Percentiles rank a stretch among this genome's conserved stretches.
These are phyloP conservation scores for Colletotrichum tamarilloi DNA, from an alignment of 2,329 filamentous ascomycete genomes.

Conservation along the genomic window DNA sequence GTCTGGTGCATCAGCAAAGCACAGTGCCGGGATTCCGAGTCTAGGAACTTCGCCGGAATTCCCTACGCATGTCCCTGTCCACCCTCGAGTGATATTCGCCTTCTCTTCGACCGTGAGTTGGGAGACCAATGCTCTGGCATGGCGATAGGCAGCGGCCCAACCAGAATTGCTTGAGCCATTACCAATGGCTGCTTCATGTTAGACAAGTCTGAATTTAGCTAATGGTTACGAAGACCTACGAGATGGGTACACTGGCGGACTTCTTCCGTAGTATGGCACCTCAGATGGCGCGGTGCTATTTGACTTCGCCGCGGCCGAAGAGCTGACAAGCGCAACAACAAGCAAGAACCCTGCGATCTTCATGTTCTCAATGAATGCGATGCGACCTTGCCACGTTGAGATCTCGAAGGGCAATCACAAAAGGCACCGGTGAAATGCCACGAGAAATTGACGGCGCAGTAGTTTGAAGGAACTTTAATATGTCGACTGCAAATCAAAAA, in stretches of 20 bases:
- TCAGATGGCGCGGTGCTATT: conserved; percentile 24
- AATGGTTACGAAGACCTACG: not conserved
- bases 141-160: conserved; percentile 70
- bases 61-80: conserved; percentile 50
- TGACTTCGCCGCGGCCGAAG: not conserved
- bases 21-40: conserved; percentile 58
- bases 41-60: conserved; percentile 59
- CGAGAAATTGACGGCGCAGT: not conserved
- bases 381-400: not conserved
- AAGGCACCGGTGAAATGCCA: not conserved
- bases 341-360: conserved; percentile 3
- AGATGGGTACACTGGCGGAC: conserved; percentile 26
- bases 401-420: not conserved
- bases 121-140: conserved; percentile 66
- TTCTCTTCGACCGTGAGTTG: conserved; percentile 76
- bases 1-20: conserved; percentile 61
- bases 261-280: conserved; percentile 27
- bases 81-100: conserved; percentile 56
- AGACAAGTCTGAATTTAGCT: not conserved
- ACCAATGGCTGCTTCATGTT: not conserved
- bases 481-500: not conserved
- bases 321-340: conserved; percentile 4
- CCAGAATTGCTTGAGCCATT: conserved; percentile 15
- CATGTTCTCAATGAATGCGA: not conserved
- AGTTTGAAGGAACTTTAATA: not conserved